A percentile compares a stretch with the other conserved stretches of the same genome.
Evolutionary conservation across 768 basidiomycete genomes (phyloP).

Genomic region (Suillus alpinus): DNA sequence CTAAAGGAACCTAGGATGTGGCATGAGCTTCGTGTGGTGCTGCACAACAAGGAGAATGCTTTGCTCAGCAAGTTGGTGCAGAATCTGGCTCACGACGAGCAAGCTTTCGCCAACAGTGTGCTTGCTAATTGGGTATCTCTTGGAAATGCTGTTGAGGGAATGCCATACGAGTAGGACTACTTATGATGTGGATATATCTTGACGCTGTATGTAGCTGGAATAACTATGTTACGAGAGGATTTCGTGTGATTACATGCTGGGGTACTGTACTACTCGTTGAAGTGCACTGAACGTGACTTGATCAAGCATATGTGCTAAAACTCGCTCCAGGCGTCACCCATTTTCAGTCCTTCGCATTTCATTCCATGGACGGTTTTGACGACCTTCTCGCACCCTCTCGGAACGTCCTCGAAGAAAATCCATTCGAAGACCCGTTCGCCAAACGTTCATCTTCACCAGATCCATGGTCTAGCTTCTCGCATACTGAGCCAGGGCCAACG

Average conservation of each 20-base stretch:
- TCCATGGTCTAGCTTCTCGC: slow-evolving; percentile 69
- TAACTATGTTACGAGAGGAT: not conserved
- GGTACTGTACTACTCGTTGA: not conserved
- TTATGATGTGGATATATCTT: slow-evolving; percentile 2
- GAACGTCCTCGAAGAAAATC: slow-evolving; percentile 66
- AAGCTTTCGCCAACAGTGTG: slow-evolving; percentile 60
- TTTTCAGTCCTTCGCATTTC: not conserved
- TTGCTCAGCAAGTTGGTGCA: slow-evolving; percentile 73
- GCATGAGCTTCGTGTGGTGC: slow-evolving; percentile 91
- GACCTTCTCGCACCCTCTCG: slow-evolving; percentile 66
- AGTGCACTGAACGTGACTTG: not conserved
- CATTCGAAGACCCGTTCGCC: slow-evolving; percentile 73
- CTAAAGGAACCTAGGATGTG: slow-evolving; percentile 63
- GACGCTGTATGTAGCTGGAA: not conserved
- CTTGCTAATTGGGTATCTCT: slow-evolving; percentile 74
- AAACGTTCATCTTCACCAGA: slow-evolving; percentile 67
- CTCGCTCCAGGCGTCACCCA: not conserved
- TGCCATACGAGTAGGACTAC: slow-evolving; percentile 75
- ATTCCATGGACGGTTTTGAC: slow-evolving; percentile 67
- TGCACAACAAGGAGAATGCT: slow-evolving; percentile 88
- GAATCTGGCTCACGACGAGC: slow-evolving; percentile 72
- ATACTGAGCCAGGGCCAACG: slow-evolving; percentile 20
- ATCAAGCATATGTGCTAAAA: not conserved
- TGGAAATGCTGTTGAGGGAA: slow-evolving; percentile 64
- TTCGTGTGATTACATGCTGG: not conserved